A percentile compares a stretch with the other conserved stretches of the same genome.
Evolutionary conservation across 768 basidiomycete species (phyloP).

Genomic region (Lanmaoa rubissima): DNA sequence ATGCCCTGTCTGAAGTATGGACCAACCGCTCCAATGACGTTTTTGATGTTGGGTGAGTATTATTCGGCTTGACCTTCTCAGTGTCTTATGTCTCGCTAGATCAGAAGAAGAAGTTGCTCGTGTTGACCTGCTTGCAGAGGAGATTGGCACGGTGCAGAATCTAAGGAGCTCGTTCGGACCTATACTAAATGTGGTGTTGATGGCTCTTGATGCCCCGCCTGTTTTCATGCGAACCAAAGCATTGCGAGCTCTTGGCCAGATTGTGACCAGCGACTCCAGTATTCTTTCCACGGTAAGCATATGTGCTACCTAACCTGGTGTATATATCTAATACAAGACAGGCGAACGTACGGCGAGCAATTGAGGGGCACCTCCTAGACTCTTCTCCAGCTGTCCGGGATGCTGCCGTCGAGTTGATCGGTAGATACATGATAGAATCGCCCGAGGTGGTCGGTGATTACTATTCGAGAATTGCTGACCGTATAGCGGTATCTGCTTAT

Average conservation of each 20-base stretch:
- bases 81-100: slow-evolving; percentile 34
- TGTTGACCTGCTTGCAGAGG: slow-evolving; percentile 69
- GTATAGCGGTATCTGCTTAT: slow-evolving; percentile 72
- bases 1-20: slow-evolving; percentile 72
- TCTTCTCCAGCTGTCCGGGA: slow-evolving; percentile 94
- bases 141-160: slow-evolving; percentile 73
- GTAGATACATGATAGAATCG: slow-evolving; percentile 92
- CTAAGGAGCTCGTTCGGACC: slow-evolving; percentile 81
- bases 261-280: slow-evolving; percentile 84
- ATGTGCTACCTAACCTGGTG: neutral
- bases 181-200: slow-evolving; percentile 75
- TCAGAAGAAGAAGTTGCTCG: slow-evolving; percentile 69
- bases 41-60: slow-evolving; percentile 74
- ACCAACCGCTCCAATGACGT: slow-evolving; percentile 65
- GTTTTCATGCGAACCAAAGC: slow-evolving; percentile 97
- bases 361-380: slow-evolving; percentile 89
- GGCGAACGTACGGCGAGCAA: slow-evolving; percentile 78
- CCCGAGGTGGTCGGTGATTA: slow-evolving; percentile 89
- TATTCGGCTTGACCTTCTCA: neutral
- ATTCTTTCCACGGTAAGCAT: slow-evolving; percentile 69
- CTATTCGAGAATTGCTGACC: slow-evolving; percentile 82
- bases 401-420: slow-evolving; percentile 94
- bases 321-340: slow-evolving; percentile 29
- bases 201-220: slow-evolving; percentile 77
- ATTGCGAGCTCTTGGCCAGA: slow-evolving; percentile 81